These are phyloP conservation scores for Picea mariana DNA, from an alignment of 83 land plant genomes.

Conservation along the genomic window DNA sequence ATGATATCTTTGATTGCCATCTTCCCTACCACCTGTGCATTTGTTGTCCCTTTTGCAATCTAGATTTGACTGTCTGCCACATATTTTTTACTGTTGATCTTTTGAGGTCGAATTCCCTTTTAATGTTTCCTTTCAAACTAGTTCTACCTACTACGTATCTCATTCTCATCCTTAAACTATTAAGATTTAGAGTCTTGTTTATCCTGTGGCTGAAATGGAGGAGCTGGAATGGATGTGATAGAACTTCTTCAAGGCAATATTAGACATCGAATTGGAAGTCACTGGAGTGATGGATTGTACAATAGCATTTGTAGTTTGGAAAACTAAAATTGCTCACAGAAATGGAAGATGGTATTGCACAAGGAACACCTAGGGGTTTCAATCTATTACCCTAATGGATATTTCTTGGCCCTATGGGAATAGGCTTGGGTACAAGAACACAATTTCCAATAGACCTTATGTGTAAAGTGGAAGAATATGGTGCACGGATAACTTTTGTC, in stretches of 20 bases:
- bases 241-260: background rate
- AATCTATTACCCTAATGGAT: conserved; percentile 4
- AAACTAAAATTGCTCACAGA: no score
- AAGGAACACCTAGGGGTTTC: conserved; percentile 8
- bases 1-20: no score
- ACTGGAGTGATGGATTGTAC: background rate
- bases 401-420: background rate
- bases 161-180: no score
- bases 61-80: no score
- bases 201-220: background rate
- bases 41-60: no score
- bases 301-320: background rate
- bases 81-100: no score
- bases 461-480: background rate
- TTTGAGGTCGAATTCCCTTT: no score
- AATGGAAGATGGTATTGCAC: background rate
- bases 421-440: background rate
- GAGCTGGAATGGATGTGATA: conserved; percentile 1
- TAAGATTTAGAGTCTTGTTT: background rate
- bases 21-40: no score
- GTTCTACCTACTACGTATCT: no score
- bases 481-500: conserved; percentile 6
- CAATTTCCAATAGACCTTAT: background rate
- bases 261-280: background rate
- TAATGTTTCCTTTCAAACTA: no score